These are phyloP conservation scores for Haplographium delicatum DNA, from an alignment of 495 filamentous ascomycete species.

Conservation along the genomic window DNA sequence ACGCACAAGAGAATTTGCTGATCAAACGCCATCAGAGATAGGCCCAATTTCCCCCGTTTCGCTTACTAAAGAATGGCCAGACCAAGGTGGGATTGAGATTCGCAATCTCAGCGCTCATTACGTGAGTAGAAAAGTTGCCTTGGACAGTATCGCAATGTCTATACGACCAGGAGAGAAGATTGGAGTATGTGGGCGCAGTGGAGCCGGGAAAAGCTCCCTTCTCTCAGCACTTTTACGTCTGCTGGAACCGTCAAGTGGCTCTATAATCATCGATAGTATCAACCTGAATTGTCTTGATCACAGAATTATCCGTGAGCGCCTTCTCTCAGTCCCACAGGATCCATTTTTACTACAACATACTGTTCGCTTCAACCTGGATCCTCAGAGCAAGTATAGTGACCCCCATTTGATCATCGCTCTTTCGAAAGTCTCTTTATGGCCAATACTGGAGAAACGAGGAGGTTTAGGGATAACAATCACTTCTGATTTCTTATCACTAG, in stretches of 20 bases:
- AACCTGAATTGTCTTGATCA: slow-evolving; percentile 27
- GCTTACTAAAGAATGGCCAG: slow-evolving; percentile 31
- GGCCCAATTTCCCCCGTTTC: background rate
- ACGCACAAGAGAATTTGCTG: background rate
- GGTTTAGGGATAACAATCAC: slow-evolving; percentile 47
- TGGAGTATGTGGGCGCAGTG: slow-evolving; percentile 8
- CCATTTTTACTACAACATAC: slow-evolving; percentile 27
- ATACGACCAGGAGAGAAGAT: slow-evolving; percentile 24
- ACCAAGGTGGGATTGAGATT: slow-evolving; percentile 38
- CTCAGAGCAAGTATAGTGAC: background rate
- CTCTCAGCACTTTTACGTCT: slow-evolving; percentile 30
- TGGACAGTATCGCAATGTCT: slow-evolving; percentile 16
- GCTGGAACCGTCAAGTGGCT: slow-evolving; percentile 17
- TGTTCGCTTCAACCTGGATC: slow-evolving; percentile 21
- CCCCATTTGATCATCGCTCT: background rate
- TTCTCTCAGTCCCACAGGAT: slow-evolving; percentile 38
- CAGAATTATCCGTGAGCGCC: slow-evolving; percentile 20
- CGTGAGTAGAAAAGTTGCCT: background rate
- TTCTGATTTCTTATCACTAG: slow-evolving; percentile 48
- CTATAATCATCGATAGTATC: slow-evolving; percentile 25
- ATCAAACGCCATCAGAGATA: background rate
- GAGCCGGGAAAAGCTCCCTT: slow-evolving; percentile 27
- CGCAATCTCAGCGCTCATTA: slow-evolving; percentile 40
- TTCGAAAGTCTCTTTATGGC: slow-evolving; percentile 27
- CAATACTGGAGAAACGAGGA: background rate